Conservation (phyloP, 805 yeast genomes). For the Debaryomyces hansenii region DNA sequence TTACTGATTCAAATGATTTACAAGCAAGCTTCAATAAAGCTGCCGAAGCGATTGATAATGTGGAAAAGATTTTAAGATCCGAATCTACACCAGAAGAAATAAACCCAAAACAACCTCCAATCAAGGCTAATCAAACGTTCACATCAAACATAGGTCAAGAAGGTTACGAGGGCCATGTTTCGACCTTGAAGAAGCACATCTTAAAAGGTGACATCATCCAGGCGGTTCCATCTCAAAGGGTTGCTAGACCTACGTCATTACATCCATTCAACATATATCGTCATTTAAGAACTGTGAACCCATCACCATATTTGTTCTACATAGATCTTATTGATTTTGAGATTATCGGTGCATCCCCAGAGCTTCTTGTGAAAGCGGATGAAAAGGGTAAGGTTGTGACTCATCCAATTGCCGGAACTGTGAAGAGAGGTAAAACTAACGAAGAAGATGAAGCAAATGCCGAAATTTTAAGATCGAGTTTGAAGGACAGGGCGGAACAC, state of each 20-base stretch:
- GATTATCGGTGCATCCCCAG: constrained; percentile 97
- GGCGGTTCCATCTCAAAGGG: constrained; percentile 97
- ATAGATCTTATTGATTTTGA: constrained; percentile 91
- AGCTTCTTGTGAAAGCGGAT: constrained; percentile 83
- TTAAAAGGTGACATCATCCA: constrained; percentile 92
- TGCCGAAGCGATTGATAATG: constrained; percentile 53
- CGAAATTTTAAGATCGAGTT: constrained; percentile 63
- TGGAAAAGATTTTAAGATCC: constrained; percentile 51
- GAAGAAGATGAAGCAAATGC: constrained; percentile 92
- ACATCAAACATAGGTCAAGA: constrained; percentile 89
- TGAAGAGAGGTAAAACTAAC: constrained; percentile 82
- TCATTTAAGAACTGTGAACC: constrained; percentile 92
- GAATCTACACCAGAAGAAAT: constrained; percentile 43
- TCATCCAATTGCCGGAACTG: constrained; percentile 98
- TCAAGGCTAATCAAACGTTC: constrained; percentile 65
- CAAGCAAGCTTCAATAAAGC: constrained; percentile 54
- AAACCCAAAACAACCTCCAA: constrained; percentile 74
- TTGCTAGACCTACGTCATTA: constrained; percentile 89
- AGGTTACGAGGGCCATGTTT: constrained; percentile 87
- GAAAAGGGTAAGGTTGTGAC: constrained; percentile 72
- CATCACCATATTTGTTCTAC: constrained; percentile 95
- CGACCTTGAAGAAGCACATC: constrained; percentile 74
- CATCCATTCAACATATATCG: constrained; percentile 97
- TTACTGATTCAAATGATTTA: constrained; percentile 30
- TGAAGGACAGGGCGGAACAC: constrained; percentile 96